Conservation (phyloP, 352 stramenopile species). For the Globisporangium recalcitrans region DNA sequence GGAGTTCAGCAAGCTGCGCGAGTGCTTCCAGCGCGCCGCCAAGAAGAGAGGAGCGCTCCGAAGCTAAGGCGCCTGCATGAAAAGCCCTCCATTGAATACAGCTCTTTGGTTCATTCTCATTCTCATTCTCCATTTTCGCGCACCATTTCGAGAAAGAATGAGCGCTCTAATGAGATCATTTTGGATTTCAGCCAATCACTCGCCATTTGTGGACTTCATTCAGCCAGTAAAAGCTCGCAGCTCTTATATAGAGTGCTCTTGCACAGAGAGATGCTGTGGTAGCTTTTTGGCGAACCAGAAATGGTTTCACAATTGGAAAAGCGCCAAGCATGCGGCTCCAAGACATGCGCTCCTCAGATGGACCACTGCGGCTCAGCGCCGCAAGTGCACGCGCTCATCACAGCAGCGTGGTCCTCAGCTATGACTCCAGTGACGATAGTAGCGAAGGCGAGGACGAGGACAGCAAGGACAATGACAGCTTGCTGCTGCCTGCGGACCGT, state of each 20-base stretch:
- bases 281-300: not conserved
- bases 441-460: conserved; percentile 13
- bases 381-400: not conserved
- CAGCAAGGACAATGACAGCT: conserved; percentile 10
- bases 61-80: not conserved
- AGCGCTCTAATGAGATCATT: conserved; percentile 2
- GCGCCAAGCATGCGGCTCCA: not conserved
- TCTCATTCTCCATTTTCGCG: conserved; percentile 4
- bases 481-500: conserved; percentile 18
- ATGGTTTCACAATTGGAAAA: conserved; percentile 7
- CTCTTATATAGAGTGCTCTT: not conserved
- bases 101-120: not conserved
- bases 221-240: not conserved
- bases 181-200: conserved; percentile 10
- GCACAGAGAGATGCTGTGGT: not conserved
- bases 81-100: not conserved
- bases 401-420: not conserved
- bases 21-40: conserved; percentile 52
- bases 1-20: conserved; percentile 70
- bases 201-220: not conserved
- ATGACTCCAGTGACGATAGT: conserved; percentile 16
- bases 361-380: not conserved
- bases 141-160: not conserved
- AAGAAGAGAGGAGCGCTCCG: conserved; percentile 20
- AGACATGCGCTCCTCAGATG: not conserved